These are phyloP conservation scores for Cynanchum wilfordii DNA, from an alignment of 257 asterid species.

Conservation along the genomic window DNA sequence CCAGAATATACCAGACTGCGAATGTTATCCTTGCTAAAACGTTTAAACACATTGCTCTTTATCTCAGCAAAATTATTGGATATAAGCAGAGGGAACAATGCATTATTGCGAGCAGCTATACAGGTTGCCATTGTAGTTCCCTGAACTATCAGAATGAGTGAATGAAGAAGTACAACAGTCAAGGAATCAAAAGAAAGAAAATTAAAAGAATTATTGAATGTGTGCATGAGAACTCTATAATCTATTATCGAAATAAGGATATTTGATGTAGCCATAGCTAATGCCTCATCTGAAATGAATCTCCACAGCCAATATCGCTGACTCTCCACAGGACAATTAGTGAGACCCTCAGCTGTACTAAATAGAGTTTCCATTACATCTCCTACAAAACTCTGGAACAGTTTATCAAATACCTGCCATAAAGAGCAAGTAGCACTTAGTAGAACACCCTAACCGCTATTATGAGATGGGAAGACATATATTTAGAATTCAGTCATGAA, in stretches of 20 bases:
- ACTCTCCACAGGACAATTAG: conserved; percentile 63
- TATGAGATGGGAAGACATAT: conserved; percentile 4
- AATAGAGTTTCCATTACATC: conserved; percentile 92
- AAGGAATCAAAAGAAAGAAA: conserved; percentile 43
- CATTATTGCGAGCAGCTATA: conserved; percentile 95
- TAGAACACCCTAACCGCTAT: neutral
- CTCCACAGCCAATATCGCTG: conserved; percentile 55
- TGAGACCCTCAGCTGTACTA: conserved; percentile 84
- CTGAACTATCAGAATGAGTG: conserved; percentile 91
- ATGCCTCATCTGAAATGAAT: conserved; percentile 67
- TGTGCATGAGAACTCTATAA: conserved; percentile 1
- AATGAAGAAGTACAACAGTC: conserved; percentile 75
- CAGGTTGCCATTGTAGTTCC: conserved; percentile 92
- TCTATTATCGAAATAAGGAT: conserved; percentile 50
- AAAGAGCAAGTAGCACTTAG: conserved; percentile 15
- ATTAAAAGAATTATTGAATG: conserved; percentile 11
- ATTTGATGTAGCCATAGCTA: conserved; percentile 82
- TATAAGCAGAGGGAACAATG: conserved; percentile 88
- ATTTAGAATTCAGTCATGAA: neutral
- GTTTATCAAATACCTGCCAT: conserved; percentile 88
- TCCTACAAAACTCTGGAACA: conserved; percentile 93
- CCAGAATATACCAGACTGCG: conserved; percentile 83
- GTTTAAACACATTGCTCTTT: conserved; percentile 90
- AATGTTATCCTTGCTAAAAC: conserved; percentile 85
- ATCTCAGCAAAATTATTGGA: conserved; percentile 98